A percentile compares a stretch with the other conserved stretches of the same genome.
These are phyloP conservation scores for Venustampulla echinocandica DNA, from an alignment of 495 filamentous ascomycete species.

Conservation along the genomic window DNA sequence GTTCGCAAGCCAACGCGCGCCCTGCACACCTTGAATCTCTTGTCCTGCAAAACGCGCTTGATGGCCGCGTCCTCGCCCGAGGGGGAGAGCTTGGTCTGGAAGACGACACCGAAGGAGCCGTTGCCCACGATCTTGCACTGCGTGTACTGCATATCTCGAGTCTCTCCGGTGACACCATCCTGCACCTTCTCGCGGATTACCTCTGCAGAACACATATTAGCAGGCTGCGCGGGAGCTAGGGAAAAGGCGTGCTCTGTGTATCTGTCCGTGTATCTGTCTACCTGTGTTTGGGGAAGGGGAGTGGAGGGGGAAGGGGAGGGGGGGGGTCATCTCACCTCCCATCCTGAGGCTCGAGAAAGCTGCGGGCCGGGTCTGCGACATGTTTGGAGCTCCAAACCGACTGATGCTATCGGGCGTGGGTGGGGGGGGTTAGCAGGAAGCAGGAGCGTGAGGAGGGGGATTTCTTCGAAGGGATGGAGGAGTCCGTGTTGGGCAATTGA, in stretches of 20 bases:
- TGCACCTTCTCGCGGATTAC: constrained; percentile 98
- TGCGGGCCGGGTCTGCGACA: constrained; percentile 69
- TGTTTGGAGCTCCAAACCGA: constrained; percentile 29
- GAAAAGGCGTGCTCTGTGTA: too few relatives aligned
- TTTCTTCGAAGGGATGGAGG: constrained; percentile 28
- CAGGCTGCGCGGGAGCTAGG: constrained; percentile 1
- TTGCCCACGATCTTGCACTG: constrained; percentile 99
- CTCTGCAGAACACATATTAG: constrained; percentile 48
- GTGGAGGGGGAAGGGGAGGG: background rate
- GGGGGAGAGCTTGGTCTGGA: constrained; percentile 96
- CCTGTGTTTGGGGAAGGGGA: too few relatives aligned
- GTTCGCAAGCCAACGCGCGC: background rate
- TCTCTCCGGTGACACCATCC: constrained; percentile 93
- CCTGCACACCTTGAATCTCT: constrained; percentile 87
- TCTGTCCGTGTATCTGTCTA: too few relatives aligned
- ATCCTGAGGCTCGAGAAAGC: constrained; percentile 71
- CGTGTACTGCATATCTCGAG: constrained; percentile 92
- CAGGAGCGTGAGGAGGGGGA: constrained; percentile 31
- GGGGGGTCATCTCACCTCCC: constrained; percentile 58
- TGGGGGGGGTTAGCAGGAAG: constrained; percentile 41
- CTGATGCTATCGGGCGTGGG: constrained; percentile 19
- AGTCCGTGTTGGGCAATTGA: constrained; percentile 47
- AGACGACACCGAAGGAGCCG: constrained; percentile 96
- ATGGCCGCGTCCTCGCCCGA: constrained; percentile 97
- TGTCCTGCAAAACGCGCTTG: constrained; percentile 96